A percentile compares a stretch with the other conserved stretches of the same genome.
These are phyloP conservation scores for Patellaria atrata DNA, from an alignment of 495 filamentous ascomycete genomes.

Conservation along the genomic window DNA sequence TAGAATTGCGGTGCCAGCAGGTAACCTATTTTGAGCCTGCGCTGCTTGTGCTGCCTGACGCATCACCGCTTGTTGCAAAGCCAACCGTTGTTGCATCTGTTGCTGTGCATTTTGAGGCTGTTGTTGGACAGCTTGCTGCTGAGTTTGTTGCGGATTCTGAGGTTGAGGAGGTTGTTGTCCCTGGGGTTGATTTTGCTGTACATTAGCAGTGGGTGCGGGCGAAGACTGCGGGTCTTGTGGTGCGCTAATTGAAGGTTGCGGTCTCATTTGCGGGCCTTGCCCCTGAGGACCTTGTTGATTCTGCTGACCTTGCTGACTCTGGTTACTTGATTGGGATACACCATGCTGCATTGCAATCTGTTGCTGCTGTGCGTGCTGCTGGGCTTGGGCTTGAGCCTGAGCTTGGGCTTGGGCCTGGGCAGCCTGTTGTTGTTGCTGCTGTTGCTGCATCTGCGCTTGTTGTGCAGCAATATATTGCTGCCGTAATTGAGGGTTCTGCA, in stretches of 20 bases:
- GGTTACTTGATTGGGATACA: constrained; percentile 25
- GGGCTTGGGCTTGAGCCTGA: constrained; percentile 19
- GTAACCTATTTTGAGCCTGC: constrained; percentile 13
- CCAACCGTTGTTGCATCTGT: constrained; percentile 18
- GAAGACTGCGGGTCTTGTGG: constrained; percentile 15
- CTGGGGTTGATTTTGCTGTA: constrained; percentile 18
- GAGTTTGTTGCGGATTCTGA: constrained; percentile 32
- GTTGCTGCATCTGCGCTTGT: constrained; percentile 17
- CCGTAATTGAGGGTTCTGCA: too few species aligned
- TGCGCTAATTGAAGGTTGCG: constrained; percentile 15
- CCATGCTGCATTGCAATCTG: constrained; percentile 27
- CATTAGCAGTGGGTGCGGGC: too few species aligned
- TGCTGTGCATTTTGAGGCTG: constrained; percentile 31
- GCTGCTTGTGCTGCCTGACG: constrained; percentile 16
- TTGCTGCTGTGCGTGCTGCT: constrained; percentile 35
- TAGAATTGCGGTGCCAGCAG: constrained; percentile 39
- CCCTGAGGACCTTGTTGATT: constrained; percentile 18
- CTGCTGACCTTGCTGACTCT: constrained; percentile 24
- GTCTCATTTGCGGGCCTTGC: constrained; percentile 14
- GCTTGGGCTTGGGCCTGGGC: constrained; percentile 16
- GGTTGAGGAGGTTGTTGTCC: constrained; percentile 29
- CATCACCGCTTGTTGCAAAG: constrained; percentile 18
- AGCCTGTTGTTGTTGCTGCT: constrained; percentile 10
- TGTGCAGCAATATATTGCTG: too few species aligned
- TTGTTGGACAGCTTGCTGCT: constrained; percentile 31